A percentile compares a stretch with the other conserved stretches of the same genome.
Conservation (phyloP, 169 alveolate genomes). For the Plasmodium relictum region DNA sequence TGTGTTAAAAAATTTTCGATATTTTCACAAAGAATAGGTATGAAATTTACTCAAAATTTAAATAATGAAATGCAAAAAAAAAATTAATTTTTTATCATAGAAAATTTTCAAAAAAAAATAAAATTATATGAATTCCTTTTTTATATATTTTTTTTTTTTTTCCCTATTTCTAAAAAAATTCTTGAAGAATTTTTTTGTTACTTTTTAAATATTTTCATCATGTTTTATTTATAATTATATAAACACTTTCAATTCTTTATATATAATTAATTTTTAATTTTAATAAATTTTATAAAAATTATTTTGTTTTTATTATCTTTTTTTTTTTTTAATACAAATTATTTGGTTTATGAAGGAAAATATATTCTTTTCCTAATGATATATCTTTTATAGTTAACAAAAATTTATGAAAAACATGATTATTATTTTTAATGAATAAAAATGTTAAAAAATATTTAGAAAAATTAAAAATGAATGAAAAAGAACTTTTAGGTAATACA, state of each 20-base stretch:
- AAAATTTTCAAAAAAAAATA: too few relatives aligned
- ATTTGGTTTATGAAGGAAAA: constrained; percentile 63
- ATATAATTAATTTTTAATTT: neutral
- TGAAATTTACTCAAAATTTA: constrained; percentile 84
- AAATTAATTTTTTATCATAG: constrained; percentile 7
- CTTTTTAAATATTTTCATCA: too few relatives aligned
- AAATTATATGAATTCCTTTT: too few relatives aligned
- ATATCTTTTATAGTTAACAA: constrained; percentile 26
- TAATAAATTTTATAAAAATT: neutral
- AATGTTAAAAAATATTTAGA: constrained; percentile 69
- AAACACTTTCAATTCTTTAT: neutral
- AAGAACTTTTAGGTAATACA: constrained; percentile 48
- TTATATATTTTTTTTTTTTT: too few relatives aligned
- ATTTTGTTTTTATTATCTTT: too few relatives aligned
- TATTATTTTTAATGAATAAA: constrained; percentile 66
- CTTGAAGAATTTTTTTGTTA: too few relatives aligned
- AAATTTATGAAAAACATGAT: constrained; percentile 29
- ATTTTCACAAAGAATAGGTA: constrained; percentile 85
- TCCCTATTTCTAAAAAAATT: too few relatives aligned
- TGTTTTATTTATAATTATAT: neutral
- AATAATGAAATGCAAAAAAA: constrained; percentile 73
- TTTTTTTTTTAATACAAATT: constrained; percentile 27
- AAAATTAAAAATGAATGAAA: constrained; percentile 75
- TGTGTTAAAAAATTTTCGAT: constrained; percentile 86
- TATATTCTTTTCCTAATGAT: constrained; percentile 11